Evolutionary conservation across 495 filamentous ascomycete species (phyloP), one percentile per base, ranked within the genome.

Genomic region (Penicillium psychrofluorescens): DNA sequence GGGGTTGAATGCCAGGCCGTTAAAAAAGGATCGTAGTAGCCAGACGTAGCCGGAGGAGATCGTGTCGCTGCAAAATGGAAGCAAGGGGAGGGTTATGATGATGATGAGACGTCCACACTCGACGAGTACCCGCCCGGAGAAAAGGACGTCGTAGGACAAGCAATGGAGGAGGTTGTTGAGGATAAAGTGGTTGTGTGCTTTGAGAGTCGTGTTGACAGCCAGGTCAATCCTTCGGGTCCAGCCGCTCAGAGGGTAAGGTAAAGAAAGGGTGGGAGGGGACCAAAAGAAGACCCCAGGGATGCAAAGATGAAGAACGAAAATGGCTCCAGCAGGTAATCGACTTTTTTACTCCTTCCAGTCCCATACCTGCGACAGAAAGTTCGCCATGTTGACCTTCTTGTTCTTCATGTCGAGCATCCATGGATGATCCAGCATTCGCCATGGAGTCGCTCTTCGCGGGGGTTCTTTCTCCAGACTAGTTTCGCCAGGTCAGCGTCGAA

Each of bases 381-480:
- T 81, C 36, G 80, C 80, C 89, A 98, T 97, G 59, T 96, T 95
- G 55, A 97, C 94, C 58, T 89, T 86, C 75, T 95, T 97, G 41
- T 78, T 77, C 51, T 82, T 84, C 87, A 96, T 96, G 56, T 96
- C 92, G 44, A 85, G 68, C 78, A 98, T 91, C 92, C 92, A 98
- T 7, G 92, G 92, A 72, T 98, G 94, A 52, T 97, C 94, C 50
- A 95, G 82, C 91, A 98, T 97, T 48, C 90, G 85, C 92, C 94
- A 97, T 31, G 92, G 92, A 39, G 84, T 90, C 30, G 90, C 94
- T 50, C 92, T 78, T 57, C 90, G 81, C 45, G 69, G 70, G 22
- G 83, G 82, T 58, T 98, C 90, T 70, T 98, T 98, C 65, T 97
- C 92, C 42, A 96, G 79, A 68, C 91, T 95, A 41, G 15, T 31